Conservation (phyloP, 208 protist species). For the Leishmania gerbilli region DNA sequence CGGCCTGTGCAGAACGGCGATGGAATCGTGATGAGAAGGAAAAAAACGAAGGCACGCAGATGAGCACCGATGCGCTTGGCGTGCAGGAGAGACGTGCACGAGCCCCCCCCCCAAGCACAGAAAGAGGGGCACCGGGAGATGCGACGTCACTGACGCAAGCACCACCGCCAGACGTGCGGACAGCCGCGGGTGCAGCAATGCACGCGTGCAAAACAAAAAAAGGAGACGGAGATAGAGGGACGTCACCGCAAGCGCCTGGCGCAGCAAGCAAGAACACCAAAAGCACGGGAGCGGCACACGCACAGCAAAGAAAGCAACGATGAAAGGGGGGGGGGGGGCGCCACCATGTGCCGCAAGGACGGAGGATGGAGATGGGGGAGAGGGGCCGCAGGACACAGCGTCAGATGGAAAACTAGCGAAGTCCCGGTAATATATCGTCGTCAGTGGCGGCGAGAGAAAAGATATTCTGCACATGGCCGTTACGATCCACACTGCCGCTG, state of each 20-base stretch:
- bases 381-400: not conserved
- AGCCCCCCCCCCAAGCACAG: not conserved
- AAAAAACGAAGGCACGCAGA: not conserved
- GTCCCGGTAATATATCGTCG: not conserved
- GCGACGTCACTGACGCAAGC: not conserved
- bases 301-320: not conserved
- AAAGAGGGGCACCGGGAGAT: not conserved
- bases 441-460: not conserved
- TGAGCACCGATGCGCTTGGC: not conserved
- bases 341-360: not conserved
- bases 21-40: not conserved
- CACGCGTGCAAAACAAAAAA: not conserved
- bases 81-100: not conserved
- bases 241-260: no score
- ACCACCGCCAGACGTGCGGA: not conserved
- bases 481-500: not conserved
- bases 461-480: not conserved
- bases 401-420: not conserved
- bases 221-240: not conserved
- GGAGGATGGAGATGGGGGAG: not conserved
- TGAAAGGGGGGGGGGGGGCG: not conserved
- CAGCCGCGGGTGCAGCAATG: not conserved
- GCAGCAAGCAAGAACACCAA: no score
- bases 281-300: no score
- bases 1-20: not conserved